Base-by-base conservation (phyloP, 2,329 filamentous ascomycete genomes). In the Fusarium nurragi region DNA sequence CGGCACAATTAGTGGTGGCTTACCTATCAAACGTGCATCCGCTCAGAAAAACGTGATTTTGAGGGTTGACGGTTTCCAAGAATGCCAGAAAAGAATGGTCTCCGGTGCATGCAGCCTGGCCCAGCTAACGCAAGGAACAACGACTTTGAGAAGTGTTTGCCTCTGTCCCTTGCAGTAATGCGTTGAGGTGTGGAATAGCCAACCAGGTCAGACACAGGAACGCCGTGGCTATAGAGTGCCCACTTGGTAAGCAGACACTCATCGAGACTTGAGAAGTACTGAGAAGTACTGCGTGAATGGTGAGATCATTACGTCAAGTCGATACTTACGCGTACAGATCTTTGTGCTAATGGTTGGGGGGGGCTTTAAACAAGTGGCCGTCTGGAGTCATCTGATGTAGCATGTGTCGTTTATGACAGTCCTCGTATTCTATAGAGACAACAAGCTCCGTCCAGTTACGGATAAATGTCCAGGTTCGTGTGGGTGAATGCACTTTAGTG, bases 91-190 rank as follows among this genome's bases (percentile, higher is more conserved):
- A 37, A 38, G 34, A 44, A 28, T 26, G 22, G 43, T 41, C 22
- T 54, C 34, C 25, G 18, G 30, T 39, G 32, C 38, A 40, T 43
- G 30, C 23, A 28, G 38, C 12, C 36, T 28, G 16, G 18, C 18
- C 21, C 46, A 55, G 47, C 50, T 57, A 65, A 40, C 28, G 62
- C 32, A 45, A 67, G 63, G 63, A 40, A 51, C 49, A 51, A 36
- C 43, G 44, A 64, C 39, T 45, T 36, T 45, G 6, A 37, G 51
- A 41, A 48, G 46, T 30, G 38, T 19, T 48, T 47, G 38, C 21
- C 16, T 49, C 23, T 50, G 38, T 47, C 48, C 64, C 59, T 60
- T 60, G 49, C 49, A 64, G 43, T 44, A 47, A 60, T 34, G 34
- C 30, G 34, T 43, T 43, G 59, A 45, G 54, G 54, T 34, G 21